Evolutionary conservation across 345 rosid species (phyloP).

Genomic region (Cardamine occulta): DNA sequence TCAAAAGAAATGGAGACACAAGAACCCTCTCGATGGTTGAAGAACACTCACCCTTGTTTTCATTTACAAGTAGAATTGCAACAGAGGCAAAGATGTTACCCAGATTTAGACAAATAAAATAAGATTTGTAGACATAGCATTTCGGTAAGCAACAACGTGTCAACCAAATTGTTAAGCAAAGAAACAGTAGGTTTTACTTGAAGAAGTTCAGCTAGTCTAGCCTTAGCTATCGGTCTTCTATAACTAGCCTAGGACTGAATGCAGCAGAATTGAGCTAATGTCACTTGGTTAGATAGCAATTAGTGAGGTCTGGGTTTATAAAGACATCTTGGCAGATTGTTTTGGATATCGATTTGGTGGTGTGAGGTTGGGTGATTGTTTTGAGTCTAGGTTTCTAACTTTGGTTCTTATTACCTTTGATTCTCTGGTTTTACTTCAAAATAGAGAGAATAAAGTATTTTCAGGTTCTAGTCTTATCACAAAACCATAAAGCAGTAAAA

Average conservation of each 20-base stretch:
- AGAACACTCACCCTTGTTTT: not conserved
- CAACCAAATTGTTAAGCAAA: slow-evolving; percentile 1
- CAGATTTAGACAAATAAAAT: slow-evolving; percentile 1
- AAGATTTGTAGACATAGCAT: not conserved
- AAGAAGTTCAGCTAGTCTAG: not conserved
- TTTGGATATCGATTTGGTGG: not conserved
- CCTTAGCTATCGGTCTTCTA: slow-evolving; percentile 2
- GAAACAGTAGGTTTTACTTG: not conserved
- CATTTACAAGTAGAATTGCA: not conserved
- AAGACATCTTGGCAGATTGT: not conserved
- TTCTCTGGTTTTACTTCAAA: not conserved
- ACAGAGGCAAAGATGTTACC: not conserved
- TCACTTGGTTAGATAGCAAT: not conserved
- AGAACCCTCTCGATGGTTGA: not conserved
- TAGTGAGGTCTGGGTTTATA: not conserved
- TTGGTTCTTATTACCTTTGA: not conserved
- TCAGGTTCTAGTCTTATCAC: not conserved
- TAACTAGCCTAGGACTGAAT: slow-evolving; percentile 4
- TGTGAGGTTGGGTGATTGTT: too few species aligned
- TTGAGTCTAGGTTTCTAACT: not conserved
- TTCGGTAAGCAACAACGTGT: not conserved
- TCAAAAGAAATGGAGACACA: not conserved
- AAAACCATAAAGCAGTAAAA: not conserved
- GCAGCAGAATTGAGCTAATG: not conserved
- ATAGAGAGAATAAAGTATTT: not conserved